A percentile compares a stretch with the other conserved stretches of the same genome.
Conservation (phyloP, 352 stramenopile genomes). For the Globisporangium uncinulatum region DNA sequence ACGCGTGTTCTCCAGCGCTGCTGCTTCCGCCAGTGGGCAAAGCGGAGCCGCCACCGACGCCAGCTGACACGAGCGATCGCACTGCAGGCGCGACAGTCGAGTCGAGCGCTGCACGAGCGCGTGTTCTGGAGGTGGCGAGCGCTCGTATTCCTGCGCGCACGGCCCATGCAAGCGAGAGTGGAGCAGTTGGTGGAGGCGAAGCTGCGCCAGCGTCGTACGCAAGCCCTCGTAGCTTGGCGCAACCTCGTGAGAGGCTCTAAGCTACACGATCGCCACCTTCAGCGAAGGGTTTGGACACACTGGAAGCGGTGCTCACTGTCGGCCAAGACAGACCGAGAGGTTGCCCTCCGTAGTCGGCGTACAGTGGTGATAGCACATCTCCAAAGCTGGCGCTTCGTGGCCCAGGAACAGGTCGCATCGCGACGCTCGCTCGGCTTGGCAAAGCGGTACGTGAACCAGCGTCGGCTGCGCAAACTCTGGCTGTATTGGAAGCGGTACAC, state of each 20-base stretch:
- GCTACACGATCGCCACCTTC: constrained; percentile 15
- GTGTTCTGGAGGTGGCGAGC: constrained; percentile 50
- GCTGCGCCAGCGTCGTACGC: constrained; percentile 2
- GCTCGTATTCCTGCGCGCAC: constrained; percentile 28
- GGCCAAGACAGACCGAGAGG: constrained; percentile 17
- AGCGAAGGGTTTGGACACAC: constrained; percentile 24
- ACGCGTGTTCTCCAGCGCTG: constrained; percentile 2
- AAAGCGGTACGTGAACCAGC: constrained; percentile 56
- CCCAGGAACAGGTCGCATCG: constrained; percentile 25
- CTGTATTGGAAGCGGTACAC: constrained; percentile 78
- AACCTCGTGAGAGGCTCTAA: constrained; percentile 21
- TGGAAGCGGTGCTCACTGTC: constrained; percentile 23
- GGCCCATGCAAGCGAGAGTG: constrained; percentile 20
- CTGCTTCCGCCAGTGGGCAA: constrained; percentile 9
- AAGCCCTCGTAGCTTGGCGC: constrained; percentile 23
- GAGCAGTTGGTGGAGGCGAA: constrained; percentile 7
- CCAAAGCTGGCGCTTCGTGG: constrained; percentile 31
- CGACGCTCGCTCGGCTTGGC: constrained; percentile 46
- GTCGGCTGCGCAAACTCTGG: constrained; percentile 63
- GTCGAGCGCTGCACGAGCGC: constrained; percentile 16
- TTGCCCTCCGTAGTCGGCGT: constrained; percentile 17
- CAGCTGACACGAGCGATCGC: constrained; percentile 16
- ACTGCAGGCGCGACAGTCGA: constrained; percentile 17
- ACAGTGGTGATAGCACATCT: constrained; percentile 26
- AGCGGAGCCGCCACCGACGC: background rate